Percentiles rank a stretch among this genome's conserved stretches.
Evolutionary conservation across 176 grass and related monocot species (phyloP).

Genomic region (Triticum urartu): DNA sequence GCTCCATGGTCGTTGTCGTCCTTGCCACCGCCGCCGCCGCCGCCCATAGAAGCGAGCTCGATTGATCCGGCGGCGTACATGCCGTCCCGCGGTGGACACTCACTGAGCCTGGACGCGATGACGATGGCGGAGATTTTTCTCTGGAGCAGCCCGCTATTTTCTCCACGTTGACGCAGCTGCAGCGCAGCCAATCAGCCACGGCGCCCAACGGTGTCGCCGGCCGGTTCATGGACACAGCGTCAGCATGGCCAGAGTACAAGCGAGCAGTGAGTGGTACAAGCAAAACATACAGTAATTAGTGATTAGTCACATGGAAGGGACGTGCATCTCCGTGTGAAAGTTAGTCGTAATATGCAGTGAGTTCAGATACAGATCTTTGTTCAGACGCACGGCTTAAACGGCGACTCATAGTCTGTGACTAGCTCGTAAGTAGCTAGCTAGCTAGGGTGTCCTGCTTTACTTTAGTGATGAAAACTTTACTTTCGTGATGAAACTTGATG

Average conservation of each 20-base stretch:
- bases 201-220: neutral
- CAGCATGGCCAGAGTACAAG: neutral
- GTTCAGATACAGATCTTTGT: neutral
- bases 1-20: neutral
- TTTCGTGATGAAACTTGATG: neutral
- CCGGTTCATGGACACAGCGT: neutral
- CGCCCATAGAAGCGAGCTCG: neutral
- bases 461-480: neutral
- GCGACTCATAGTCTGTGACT: neutral
- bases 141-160: neutral
- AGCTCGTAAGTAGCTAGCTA: neutral
- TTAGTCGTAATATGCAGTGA: neutral
- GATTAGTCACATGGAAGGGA: neutral
- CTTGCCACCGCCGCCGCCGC: neutral
- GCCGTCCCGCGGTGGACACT: neutral
- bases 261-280: neutral
- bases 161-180: neutral
- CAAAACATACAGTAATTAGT: neutral
- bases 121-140: neutral
- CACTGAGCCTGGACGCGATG: neutral
- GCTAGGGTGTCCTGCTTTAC: neutral
- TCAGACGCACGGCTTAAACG: neutral
- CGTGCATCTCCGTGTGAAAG: neutral
- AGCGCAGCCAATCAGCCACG: neutral
- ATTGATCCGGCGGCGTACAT: neutral